These are phyloP conservation scores for Rhytidiadelphus loreus DNA, from an alignment of 225 moss, liverwort and hornwort species.

Conservation along the genomic window DNA sequence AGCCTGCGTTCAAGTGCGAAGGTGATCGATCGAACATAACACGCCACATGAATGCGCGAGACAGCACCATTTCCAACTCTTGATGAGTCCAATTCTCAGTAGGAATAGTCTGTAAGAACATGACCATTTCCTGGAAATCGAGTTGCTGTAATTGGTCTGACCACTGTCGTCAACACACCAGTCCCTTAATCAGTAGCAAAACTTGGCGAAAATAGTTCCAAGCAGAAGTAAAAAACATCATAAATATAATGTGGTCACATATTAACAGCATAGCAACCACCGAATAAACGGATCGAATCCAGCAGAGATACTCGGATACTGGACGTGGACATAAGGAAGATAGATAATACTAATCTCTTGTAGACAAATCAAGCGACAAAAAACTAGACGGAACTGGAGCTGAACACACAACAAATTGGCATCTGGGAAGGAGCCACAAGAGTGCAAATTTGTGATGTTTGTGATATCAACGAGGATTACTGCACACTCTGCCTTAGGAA, in stretches of 20 bases:
- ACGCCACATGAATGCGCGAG: constrained; percentile 98
- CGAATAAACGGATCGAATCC: neutral
- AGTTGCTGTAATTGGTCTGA: constrained; percentile 87
- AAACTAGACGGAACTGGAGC: neutral
- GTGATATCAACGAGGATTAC: neutral
- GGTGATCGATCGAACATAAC: constrained; percentile 99
- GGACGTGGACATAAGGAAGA: neutral
- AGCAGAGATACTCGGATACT: neutral
- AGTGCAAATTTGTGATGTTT: neutral
- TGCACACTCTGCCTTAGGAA: neutral
- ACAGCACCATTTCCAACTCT: constrained; percentile 94
- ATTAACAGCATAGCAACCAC: neutral
- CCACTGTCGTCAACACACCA: constrained; percentile 59
- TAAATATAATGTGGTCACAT: neutral
- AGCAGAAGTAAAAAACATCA: neutral
- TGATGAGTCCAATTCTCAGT: constrained; percentile 93
- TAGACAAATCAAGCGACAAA: neutral
- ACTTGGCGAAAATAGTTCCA: neutral
- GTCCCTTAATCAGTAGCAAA: neutral
- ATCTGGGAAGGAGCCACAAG: neutral
- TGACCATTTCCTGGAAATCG: constrained; percentile 98
- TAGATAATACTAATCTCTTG: neutral
- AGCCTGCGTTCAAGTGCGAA: constrained; percentile 82
- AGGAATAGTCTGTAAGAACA: constrained; percentile 92
- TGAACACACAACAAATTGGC: neutral